Evolutionary conservation across 345 rosid genomes (phyloP), one percentile per base, ranked within the genome.

Genomic region (Hevea brasiliensis): DNA sequence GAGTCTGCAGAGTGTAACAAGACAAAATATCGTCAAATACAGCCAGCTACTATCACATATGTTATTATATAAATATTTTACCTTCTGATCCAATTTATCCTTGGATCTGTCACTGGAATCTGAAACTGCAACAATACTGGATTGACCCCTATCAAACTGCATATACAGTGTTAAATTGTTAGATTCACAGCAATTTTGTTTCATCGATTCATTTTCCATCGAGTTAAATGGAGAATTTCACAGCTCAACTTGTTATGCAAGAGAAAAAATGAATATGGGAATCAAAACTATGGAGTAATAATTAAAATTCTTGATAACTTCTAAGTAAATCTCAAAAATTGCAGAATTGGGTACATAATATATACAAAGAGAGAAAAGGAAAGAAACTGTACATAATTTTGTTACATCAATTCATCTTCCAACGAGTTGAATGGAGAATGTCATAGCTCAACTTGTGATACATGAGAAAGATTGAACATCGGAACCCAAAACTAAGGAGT

Each of bases 81-180:
- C 99, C 98, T 96, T 96, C 81, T 96, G 99, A 83, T 96, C 98
- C 75, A 86, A 15, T 84, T 91, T 96, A 65, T 89, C 91, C 81
- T 91, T 96, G 8, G 97, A 89, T 78, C 95, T 88, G 76, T 96
- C 99, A 76, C 97, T 90, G 77, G 98, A 96, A 81, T 95, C 99
- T 69, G 91, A 94, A 62, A 85, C 94, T 50, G 62, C 85, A n/a
- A 84, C 21, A 74, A 58, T 84, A 40, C 60, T 73, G 47, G 84
- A 80, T 67, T 76, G 83, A 56, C 84, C 91, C 82, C 89, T 82
- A 65, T 88, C 93, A 72, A 85, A 88, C 98, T 93, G 89, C 87
- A 88, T 18, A 54, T 23, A 55, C 13, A 68, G 61, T 1, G 45
- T 20, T 15, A 14, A 45, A 70, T 37, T 54, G 78, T 74, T 70